These are phyloP conservation scores for Rhodotorula sp. DNA, from an alignment of 1,284 basidiomycete species.

Conservation along the genomic window DNA sequence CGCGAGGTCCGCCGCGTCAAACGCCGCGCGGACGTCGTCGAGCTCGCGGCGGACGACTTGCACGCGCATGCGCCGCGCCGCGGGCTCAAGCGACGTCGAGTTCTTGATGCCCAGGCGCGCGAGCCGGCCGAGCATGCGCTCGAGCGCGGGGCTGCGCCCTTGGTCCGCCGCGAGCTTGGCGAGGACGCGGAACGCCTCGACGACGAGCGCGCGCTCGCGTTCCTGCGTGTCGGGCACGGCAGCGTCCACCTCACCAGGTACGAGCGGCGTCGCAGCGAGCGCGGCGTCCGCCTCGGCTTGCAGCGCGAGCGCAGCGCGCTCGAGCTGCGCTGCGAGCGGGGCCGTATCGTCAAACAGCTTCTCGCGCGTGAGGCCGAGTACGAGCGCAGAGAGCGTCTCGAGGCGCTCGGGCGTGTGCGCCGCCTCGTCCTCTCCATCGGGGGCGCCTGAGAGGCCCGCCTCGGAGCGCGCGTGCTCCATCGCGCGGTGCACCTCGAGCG, in stretches of 20 bases:
- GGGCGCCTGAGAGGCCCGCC: too few species aligned
- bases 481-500: neutral
- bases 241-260: too few species aligned
- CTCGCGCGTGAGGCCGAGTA: conserved; percentile 25
- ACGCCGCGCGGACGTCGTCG: conserved; percentile 3
- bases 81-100: neutral
- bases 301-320: neutral
- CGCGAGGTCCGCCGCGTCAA: neutral
- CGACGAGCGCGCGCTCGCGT: neutral
- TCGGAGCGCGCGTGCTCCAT: neutral
- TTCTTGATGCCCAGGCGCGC: neutral
- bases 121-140: conserved; percentile 9
- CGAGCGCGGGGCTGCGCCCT: conserved; percentile 5
- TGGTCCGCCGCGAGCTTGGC: conserved; percentile 25
- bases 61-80: conserved; percentile 13
- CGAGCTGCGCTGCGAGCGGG: neutral
- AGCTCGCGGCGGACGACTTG: conserved; percentile 9
- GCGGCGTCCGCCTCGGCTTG: neutral
- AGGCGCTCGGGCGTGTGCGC: neutral
- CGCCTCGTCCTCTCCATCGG: neutral
- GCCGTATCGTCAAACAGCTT: conserved; percentile 25
- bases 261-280: neutral
- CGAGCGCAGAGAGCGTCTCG: conserved; percentile 12
- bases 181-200: conserved; percentile 9
- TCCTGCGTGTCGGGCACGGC: neutral